Base-by-base conservation (phyloP, 2,329 filamentous ascomycete species). In the Colletotrichum spinosum region DNA sequence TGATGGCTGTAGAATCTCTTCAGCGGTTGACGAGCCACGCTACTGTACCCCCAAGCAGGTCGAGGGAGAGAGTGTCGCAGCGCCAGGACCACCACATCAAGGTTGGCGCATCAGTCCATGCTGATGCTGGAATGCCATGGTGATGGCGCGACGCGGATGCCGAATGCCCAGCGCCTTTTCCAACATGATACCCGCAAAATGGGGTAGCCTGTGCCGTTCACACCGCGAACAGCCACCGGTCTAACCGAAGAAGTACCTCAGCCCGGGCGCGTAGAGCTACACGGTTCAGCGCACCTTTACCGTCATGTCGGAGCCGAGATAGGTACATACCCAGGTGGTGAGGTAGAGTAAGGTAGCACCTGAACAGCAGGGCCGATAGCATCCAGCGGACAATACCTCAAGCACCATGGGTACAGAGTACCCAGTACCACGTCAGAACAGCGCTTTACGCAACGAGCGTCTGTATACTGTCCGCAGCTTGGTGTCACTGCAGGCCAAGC, bases 181-280 rank as follows among this genome's bases (percentile, higher is more conserved):
- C 25, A 25, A 25, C 25, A 4, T 25, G 25, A 25, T 25, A 25
- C 39, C 34, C 54, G 53, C 58, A 56, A 49, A 54, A 55, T 54
- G 51, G 49, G 60, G 55, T 52, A 38, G 39, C 51, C 10, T 15
- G 51, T 37, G 38, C 34, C 39, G 15, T 17, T 17, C 44, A 49
- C 41, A 17, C 37, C 41, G n/a, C 38, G 25, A 25, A 15, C 13
- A 60, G 50, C 13, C 34, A 60, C 61, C 61, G 61, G 56, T 45
- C 44, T 39, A 50, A 54, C 56, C 56, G 61, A 44, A 44, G 34
- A 65, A 44, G 61, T 65, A 44, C 50, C 50, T 55, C n/a, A 8
- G 8, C 17, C 25, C 25, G 12, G 25, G 50, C 15, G n/a, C 15
- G 15, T 39, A 53, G 50, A 9, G 38, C 9, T 13, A 12, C 41